Conservation (phyloP, 2,329 filamentous ascomycete species). For the Phialocephala sp. region DNA sequence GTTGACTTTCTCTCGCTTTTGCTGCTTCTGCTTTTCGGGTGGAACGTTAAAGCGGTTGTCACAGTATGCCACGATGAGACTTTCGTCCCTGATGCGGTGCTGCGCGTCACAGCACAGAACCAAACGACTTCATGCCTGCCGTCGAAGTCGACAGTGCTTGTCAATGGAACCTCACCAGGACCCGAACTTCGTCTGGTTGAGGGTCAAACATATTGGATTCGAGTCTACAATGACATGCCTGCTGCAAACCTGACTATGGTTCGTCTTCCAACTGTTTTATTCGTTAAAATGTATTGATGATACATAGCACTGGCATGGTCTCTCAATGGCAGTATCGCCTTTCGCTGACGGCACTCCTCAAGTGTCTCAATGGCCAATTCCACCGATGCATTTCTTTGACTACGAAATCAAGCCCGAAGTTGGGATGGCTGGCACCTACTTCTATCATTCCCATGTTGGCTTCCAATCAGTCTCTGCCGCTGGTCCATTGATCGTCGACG, state of each 20-base stretch:
- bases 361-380: conserved; percentile 60
- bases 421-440: conserved; percentile 58
- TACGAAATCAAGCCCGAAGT: conserved; percentile 54
- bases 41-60: background rate
- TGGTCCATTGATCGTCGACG: conserved; percentile 56
- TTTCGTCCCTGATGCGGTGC: conserved; percentile 48
- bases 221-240: conserved; percentile 59
- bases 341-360: conserved; percentile 58
- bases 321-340: conserved; percentile 53
- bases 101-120: conserved; percentile 48
- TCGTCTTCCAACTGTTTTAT: conserved; percentile 14
- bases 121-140: conserved; percentile 45
- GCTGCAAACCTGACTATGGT: conserved; percentile 57
- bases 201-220: conserved; percentile 54
- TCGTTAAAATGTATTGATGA: background rate
- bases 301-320: conserved; percentile 60
- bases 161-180: conserved; percentile 56
- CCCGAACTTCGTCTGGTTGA: conserved; percentile 50
- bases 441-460: conserved; percentile 61
- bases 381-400: conserved; percentile 58
- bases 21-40: conserved; percentile 1
- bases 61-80: conserved; percentile 29
- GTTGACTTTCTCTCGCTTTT: conserved; percentile 4
- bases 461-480: conserved; percentile 56
- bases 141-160: conserved; percentile 46